Base-by-base conservation (phyloP, 441 rosid genomes). In the Adansonia madagascariensis region DNA sequence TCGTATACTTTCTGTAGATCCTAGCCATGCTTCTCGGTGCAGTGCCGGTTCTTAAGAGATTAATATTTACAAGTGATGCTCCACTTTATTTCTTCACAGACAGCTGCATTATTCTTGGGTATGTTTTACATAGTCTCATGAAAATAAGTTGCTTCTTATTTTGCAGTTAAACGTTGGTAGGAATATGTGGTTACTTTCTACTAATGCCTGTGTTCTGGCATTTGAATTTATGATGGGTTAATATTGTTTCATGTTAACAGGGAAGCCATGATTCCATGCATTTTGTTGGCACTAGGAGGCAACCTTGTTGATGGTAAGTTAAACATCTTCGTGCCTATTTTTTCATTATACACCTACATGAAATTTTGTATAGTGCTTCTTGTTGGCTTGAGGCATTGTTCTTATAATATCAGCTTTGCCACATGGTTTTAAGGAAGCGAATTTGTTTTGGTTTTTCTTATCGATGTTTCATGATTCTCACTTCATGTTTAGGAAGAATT, bases 71-170 rank as follows among this genome's bases (percentile, higher is more conserved):
- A 79, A 62, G 78, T 57, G 93, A 91, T 84, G 90, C 96, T 73
- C 99, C 99, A 24, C 86, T 96, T 73, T 96, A 80, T 90, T 94
- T 96, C 91, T 90, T 96, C 81, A 92, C 99, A 14, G 98, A 96
- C 81, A 94, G 98, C 90, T 92, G 98, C 89, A 94, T 84, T 66
- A 96, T 96, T 86, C 98, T 96, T 43, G 99, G 99, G 99, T 96
- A 90, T 84, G 88, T 50, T 59, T 39, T 9, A 9, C 10, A 43
- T 18, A 22, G 3, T 43, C n/a, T 20, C 9, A 6, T 17, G 55
- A 20, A 57, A 55, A 12, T 0, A n/a, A 47, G 1, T 11, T 41
- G 17, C 56, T 56, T 64, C n/a, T 55, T 63, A 17, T 68, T 59
- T 39, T 20, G 6, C 35, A 2, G 35, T 31, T 31, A 31, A 31